Evolutionary conservation across 495 filamentous ascomycete genomes (phyloP).

Genomic region (Penicillium lagena): DNA sequence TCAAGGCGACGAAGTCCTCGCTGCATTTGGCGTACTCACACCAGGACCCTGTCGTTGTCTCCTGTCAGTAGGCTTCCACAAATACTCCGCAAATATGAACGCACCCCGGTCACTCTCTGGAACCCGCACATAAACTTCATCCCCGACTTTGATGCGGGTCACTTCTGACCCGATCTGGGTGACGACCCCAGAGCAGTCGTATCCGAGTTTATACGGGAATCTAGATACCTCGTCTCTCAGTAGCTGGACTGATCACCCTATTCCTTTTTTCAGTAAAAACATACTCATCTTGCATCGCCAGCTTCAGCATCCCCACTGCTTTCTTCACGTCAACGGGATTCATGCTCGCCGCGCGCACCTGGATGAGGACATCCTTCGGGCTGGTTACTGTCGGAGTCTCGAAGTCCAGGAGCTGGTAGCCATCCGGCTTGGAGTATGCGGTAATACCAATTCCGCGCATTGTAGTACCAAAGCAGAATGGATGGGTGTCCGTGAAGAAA

Average conservation of each 20-base stretch:
- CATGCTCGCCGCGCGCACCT: conserved; percentile 3
- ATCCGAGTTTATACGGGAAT: conserved; percentile 32
- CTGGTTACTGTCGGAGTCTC: conserved; percentile 31
- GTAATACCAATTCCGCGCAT: conserved; percentile 41
- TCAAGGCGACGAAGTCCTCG: conserved; percentile 23
- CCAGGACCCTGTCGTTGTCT: conserved; percentile 20
- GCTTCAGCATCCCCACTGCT: conserved; percentile 11
- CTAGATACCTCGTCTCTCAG: conserved; percentile 15
- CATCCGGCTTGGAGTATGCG: conserved; percentile 30
- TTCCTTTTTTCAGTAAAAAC: not conserved
- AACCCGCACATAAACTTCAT: conserved; percentile 37
- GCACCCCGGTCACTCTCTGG: conserved; percentile 1
- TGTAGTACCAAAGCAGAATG: not conserved
- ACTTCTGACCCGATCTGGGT: conserved; percentile 33
- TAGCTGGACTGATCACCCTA: conserved; percentile 33
- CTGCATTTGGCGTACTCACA: conserved; percentile 34
- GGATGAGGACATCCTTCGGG: conserved; percentile 17
- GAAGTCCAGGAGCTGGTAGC: conserved; percentile 32
- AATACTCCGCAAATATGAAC: too few species aligned
- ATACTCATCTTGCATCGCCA: conserved; percentile 17
- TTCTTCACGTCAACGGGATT: conserved; percentile 5
- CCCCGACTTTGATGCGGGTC: conserved; percentile 34
- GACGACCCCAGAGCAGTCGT: conserved; percentile 40
- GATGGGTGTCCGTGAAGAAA: not conserved
- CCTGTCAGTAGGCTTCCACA: conserved; percentile 19